Conservation (phyloP, 345 rosid species). For the Brassica carinata region DNA sequence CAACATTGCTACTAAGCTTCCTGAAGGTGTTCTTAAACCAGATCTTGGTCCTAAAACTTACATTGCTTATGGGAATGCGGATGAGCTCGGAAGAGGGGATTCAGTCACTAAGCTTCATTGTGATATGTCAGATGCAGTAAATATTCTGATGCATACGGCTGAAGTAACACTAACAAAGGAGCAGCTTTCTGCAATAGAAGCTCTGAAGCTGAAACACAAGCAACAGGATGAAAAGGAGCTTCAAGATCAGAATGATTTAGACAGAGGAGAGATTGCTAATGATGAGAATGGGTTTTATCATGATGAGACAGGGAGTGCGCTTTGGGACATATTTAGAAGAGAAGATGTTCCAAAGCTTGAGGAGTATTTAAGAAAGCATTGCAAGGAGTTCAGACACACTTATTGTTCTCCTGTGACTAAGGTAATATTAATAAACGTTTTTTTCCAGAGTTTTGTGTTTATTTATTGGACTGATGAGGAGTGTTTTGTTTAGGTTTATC, state of each 20-base stretch:
- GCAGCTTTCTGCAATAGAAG: constrained; percentile 51
- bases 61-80: constrained; percentile 74
- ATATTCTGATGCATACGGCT: constrained; percentile 76
- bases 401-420: constrained; percentile 64
- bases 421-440: constrained; percentile 44
- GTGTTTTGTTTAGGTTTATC: constrained; percentile 52
- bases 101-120: constrained; percentile 95
- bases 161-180: constrained; percentile 56
- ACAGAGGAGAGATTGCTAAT: constrained; percentile 12
- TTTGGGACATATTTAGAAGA: constrained; percentile 96
- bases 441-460: no score
- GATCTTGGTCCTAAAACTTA: constrained; percentile 98
- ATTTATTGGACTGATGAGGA: not conserved
- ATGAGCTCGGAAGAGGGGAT: constrained; percentile 98
- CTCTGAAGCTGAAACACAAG: constrained; percentile 61
- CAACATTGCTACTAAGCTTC: constrained; percentile 81
- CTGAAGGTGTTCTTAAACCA: constrained; percentile 64
- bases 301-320: constrained; percentile 57
- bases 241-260: constrained; percentile 22
- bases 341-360: constrained; percentile 82
- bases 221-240: constrained; percentile 63
- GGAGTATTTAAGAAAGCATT: constrained; percentile 70
- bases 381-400: constrained; percentile 74
- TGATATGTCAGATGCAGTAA: constrained; percentile 94
- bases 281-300: constrained; percentile 16